phyloP scores from a whole-genome alignment of 2,329 filamentous ascomycete genomes.

The Ophiostoma angusticollis region DNA sequence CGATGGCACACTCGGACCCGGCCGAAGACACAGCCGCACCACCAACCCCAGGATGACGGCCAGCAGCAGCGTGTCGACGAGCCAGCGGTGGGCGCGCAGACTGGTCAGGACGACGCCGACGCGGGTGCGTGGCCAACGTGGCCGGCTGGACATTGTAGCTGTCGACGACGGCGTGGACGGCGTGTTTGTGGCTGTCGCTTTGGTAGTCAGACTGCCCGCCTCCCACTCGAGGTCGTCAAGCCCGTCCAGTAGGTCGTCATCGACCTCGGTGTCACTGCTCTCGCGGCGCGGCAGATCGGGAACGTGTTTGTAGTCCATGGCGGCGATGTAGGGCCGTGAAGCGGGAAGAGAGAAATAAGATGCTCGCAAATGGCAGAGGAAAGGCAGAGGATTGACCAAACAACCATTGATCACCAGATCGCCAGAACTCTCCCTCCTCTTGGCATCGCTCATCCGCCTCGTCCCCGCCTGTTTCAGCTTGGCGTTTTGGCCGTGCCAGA shows the following conservation, averaged over 20 bases:
- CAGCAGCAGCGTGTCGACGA: constrained; percentile 22
- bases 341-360: no score
- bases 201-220: constrained; percentile 1
- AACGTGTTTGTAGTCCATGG: not conserved
- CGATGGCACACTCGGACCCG: no score
- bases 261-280: constrained; percentile 22
- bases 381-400: no score
- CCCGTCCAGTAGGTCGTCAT: constrained; percentile 22
- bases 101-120: constrained; percentile 5
- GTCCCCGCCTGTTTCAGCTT: no score
- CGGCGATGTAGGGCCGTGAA: constrained; percentile 6
- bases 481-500: no score
- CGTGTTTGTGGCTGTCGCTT: not conserved
- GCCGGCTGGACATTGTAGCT: no score
- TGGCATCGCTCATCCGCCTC: no score
- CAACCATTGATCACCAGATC: no score
- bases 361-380: no score
- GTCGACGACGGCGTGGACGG: no score
- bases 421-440: no score
- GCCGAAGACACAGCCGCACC: constrained; percentile 14
- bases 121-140: no score
- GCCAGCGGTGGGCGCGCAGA: constrained; percentile 19
- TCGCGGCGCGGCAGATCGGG: constrained; percentile 1
- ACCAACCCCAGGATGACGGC: constrained; percentile 21
- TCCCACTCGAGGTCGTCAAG: constrained; percentile 15